Conservation (phyloP, 176 grass and related monocot genomes). For the Pontederia paniculata region DNA sequence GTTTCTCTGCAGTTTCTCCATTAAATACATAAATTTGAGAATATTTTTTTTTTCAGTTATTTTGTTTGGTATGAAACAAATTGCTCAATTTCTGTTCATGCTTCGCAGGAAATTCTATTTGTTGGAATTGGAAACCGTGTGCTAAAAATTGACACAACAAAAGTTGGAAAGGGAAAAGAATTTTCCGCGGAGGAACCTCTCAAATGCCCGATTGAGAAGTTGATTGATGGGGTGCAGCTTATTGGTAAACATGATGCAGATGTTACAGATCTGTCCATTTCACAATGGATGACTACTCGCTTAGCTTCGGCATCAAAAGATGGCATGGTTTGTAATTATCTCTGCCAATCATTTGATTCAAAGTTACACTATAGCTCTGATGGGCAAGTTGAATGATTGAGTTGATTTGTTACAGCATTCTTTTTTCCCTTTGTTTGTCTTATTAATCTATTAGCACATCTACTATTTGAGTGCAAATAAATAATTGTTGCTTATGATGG, state of each 20-base stretch:
- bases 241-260: conserved; percentile 89
- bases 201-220: conserved; percentile 55
- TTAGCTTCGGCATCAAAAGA: conserved; percentile 89
- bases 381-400: no score
- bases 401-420: no score
- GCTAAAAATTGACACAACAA: conserved; percentile 71
- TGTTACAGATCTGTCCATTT: conserved; percentile 77
- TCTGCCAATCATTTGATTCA: neutral
- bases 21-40: neutral
- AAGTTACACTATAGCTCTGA: no score
- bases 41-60: conserved; percentile 15
- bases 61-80: neutral
- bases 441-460: no score
- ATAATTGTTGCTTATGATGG: no score
- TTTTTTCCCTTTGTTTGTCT: no score
- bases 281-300: conserved; percentile 95
- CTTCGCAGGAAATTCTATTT: conserved; percentile 75
- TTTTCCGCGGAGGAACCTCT: conserved; percentile 60
- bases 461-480: no score
- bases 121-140: conserved; percentile 76
- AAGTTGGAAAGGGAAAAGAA: conserved; percentile 65
- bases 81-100: neutral
- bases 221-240: conserved; percentile 49
- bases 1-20: neutral
- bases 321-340: conserved; percentile 60